Evolutionary conservation across 1,284 basidiomycete species (phyloP), one percentile per base, ranked within the genome.

Genomic region (Wallemia ichthyophaga): DNA sequence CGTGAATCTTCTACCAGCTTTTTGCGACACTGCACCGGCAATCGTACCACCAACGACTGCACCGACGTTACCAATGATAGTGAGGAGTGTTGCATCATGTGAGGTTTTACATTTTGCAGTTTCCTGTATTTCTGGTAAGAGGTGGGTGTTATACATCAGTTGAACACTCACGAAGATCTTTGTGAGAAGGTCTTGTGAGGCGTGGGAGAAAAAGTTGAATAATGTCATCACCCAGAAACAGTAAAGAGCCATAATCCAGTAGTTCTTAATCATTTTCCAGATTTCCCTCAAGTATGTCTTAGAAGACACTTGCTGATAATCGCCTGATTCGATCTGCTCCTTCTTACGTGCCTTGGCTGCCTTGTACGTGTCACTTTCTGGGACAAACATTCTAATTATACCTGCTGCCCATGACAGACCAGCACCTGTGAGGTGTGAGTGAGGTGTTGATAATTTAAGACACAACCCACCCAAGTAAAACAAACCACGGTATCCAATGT

Each of bases 211-310:
- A 75, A 95, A 95, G 73, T 91, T 94, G 76, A 94, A 88, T 5
- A 83, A 82, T 77, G 67, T 71, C 72, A 74, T 73, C 60, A 73
- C 65, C 55, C 71, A 66, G 56, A 76, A 66, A 1, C 82, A 83
- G 68, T 91, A 95, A 61, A 95, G 80, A 69, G 81, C 86, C 27
- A 85, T 70, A 19, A 81, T 65, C 87, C 89, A 94, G 68, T 95
- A 85, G 1, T 67, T 71, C 72, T 79, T 84, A 61, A 95, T 71
- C 82, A 94, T 94, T 59, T 65, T 70, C 68, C 69, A 74, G 68
- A 59, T 75, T 67, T 91, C 85, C 56, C 70, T 73, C 23, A 87
- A 37, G 73, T 94, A 95, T 1, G 79, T 69, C n/a, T 48, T 48
- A 19, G 13, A 3, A 3, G 37, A 48, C 5, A 48, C 37, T 21